A percentile compares a stretch with the other conserved stretches of the same genome.
Conservation (phyloP, 371 early-diverging fungal species). For the Batrachochytrium dendrobatidis region DNA sequence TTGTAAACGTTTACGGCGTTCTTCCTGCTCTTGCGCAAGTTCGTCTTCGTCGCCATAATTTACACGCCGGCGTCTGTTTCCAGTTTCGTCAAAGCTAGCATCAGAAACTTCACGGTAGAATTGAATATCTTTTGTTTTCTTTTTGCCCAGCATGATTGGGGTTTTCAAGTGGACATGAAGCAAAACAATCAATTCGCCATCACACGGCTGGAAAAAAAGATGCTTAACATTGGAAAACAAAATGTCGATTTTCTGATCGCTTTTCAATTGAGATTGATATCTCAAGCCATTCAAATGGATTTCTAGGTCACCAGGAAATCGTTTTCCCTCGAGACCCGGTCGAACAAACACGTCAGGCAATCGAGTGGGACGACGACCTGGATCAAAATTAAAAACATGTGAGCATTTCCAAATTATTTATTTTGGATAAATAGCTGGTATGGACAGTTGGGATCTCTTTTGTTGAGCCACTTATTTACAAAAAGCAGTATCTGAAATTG, state of each 20-base stretch:
- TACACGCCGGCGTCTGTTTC: slow-evolving; percentile 85
- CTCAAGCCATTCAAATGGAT: slow-evolving; percentile 93
- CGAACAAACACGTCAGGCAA: slow-evolving; percentile 81
- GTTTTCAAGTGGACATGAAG: slow-evolving; percentile 95
- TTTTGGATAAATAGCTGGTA: too few species aligned
- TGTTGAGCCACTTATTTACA: neutral
- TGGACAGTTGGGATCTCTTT: neutral
- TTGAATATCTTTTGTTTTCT: slow-evolving; percentile 98
- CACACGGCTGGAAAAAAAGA: slow-evolving; percentile 97
- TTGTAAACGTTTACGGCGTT: slow-evolving; percentile 73
- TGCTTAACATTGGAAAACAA: slow-evolving; percentile 98
- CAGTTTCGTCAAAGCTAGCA: slow-evolving; percentile 94
- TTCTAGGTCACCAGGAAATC: slow-evolving; percentile 86
- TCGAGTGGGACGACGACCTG: slow-evolving; percentile 61
- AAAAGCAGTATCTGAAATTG: slow-evolving; percentile 3
- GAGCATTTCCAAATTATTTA: too few species aligned
- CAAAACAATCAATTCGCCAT: slow-evolving; percentile 89
- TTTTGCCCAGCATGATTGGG: slow-evolving; percentile 95
- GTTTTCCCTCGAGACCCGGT: slow-evolving; percentile 78
- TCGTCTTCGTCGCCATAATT: slow-evolving; percentile 97
- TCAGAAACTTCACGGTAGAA: slow-evolving; percentile 97
- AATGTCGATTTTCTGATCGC: slow-evolving; percentile 82
- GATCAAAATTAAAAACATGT: neutral
- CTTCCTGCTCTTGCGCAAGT: slow-evolving; percentile 91
- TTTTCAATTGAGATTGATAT: slow-evolving; percentile 70